Percentiles rank a stretch among this genome's conserved stretches.
Evolutionary conservation across 2,329 filamentous ascomycete species (phyloP).

Genomic region (Acrocalymma vagum): DNA sequence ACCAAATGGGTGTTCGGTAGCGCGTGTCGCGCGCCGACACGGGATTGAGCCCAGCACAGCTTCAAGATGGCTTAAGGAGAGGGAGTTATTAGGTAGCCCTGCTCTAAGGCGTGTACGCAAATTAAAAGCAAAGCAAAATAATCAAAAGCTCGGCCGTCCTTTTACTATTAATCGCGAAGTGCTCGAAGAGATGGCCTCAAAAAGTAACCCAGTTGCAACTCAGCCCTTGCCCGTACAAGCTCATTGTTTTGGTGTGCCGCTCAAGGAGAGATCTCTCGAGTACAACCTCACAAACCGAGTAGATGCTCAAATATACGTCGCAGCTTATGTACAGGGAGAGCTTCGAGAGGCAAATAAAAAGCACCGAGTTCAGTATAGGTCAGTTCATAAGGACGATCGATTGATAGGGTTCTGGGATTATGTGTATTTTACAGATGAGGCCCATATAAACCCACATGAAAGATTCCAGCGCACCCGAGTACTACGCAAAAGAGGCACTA

Average conservation of each 20-base stretch:
- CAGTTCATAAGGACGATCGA: neutral
- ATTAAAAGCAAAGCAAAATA: too few relatives aligned
- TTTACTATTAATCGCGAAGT: too few relatives aligned
- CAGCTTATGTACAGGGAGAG: neutral
- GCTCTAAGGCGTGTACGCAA: too few relatives aligned
- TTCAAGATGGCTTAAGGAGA: too few relatives aligned
- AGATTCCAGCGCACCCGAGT: neutral
- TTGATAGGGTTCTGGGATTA: neutral
- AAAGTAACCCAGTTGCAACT: neutral
- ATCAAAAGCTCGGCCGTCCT: too few relatives aligned
- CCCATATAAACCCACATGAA: neutral
- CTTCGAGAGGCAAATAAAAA: neutral
- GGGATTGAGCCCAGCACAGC: too few relatives aligned
- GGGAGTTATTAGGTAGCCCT: too few relatives aligned
- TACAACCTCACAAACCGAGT: neutral
- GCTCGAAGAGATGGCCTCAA: neutral
- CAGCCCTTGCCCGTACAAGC: neutral
- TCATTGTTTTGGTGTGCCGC: neutral
- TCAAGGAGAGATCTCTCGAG: neutral
- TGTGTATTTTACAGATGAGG: conserved; percentile 1
- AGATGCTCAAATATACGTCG: neutral
- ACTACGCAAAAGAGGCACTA: neutral
- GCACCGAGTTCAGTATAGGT: neutral
- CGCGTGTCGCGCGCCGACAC: too few relatives aligned
- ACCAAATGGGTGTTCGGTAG: too few relatives aligned